Evolutionary conservation across 1,139 yeast species (phyloP), one percentile per base, ranked within the genome.

Genomic region (Candida smagusa): DNA sequence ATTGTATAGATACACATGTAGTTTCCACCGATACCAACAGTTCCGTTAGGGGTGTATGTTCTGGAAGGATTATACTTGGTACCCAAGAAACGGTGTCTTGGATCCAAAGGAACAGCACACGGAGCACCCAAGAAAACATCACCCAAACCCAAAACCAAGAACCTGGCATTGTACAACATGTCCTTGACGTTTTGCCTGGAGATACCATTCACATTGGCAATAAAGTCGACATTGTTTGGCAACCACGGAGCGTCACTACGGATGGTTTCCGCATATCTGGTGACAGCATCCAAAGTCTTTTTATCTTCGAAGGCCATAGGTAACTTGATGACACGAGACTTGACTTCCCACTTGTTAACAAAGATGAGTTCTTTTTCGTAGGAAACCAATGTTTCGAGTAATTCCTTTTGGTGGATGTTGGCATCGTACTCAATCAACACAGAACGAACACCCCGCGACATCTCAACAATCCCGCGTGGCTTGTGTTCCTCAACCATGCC

Each of bases 51-150:
- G 3, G 98, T 92, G 68, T 74, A 88, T 1, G 97, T 88, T 71
- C 98, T 80, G 12, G 96, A 86, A 22, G 98, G 98, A 55, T 92
- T 92, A 65, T 92, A 92, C 64, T 92, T 92, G 29, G 96, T 78
- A 37, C 97, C 97, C 44, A 90, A 68, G 44, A 88, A 74, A 56
- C 97, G 78, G 52, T 90, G 97, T 54, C 97, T 82, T 42, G 98
- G 97, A 60, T 92, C 97, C 52, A 92, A 76, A 28, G 98, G 97
- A 46, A 90, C 95, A 2, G 97, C 97, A 73, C 97, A 90, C 32
- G 97, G 97, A 2, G 97, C 96, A 32, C 97, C 97, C 50, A 92
- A 74, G 68, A 89, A 92, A 28, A 92, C 98, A 64, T 92, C 98
- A 56, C 98, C 98, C 44, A 90, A 78, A 38, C 97, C 98, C 47